Base-by-base conservation (phyloP, 140 eudicot species). In the Flaveria floridana region DNA sequence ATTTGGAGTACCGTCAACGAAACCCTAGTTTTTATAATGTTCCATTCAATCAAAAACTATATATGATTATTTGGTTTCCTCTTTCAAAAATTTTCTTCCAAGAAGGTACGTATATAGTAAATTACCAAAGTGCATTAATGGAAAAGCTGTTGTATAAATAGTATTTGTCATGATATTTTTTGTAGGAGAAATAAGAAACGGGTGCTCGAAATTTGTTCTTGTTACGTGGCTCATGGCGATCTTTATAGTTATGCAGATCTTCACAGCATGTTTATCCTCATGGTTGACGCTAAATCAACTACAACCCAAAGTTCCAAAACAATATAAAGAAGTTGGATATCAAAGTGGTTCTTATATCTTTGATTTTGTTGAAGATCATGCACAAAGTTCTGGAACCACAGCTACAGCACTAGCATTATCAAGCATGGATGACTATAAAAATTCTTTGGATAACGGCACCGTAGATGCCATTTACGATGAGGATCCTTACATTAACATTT, bases 41-140 rank as follows among this genome's bases (percentile, higher is more conserved):
- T 37, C 34, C 81, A 2, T 19, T 65, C 14, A 28, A 37, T 56
- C 65, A 68, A 65, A 18, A 62, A 71, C 34, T 63, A 2, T 2
- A 50, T 61, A 63, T 37, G 73, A 53, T 71, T 7, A 10, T 78
- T 6, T 78, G 82, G 77, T 72, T 48, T 72, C 82, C 82, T 3
- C 44, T 78, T 47, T 70, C 67, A 18, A 53, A n/a, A 12, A 9
- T 71, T 41, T 62, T 63, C 59, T 62, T 71, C 34, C 78, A 63
- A 0, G 82, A 78, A 71, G 59, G 82, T 78, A 78, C 15, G 13
- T 48, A 57, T 30, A 7, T 18, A 14, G 7, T 25, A n/a, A 11
- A 15, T 4, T 7, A 4, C 2, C 7, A 15, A 0, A 23, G 7
- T 4, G 8, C 41, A 6, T 6, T 59, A 25, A 37, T 34, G 25